phyloP scores from a whole-genome alignment of 2,329 filamentous ascomycete species.

The Colletotrichum brevisporum region DNA sequence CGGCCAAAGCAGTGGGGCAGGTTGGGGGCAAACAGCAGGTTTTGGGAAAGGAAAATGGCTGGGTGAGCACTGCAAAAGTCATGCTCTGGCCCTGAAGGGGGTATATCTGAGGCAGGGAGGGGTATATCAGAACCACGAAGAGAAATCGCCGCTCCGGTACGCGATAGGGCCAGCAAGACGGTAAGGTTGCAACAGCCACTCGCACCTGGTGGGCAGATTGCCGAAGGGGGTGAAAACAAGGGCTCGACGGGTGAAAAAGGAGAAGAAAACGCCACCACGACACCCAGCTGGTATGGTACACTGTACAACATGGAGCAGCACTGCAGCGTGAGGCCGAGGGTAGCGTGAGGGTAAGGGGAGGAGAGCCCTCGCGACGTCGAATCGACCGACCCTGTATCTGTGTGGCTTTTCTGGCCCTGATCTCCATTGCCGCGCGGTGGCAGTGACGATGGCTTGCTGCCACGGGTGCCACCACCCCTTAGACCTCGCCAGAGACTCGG shows the following conservation, averaged over 20 bases:
- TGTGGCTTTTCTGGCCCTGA: slow-evolving; percentile 23
- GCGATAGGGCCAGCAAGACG: slow-evolving; percentile 41
- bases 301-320: background rate
- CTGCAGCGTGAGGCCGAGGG: background rate
- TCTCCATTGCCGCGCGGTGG: slow-evolving; percentile 23
- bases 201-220: slow-evolving; percentile 38
- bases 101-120: slow-evolving; percentile 42
- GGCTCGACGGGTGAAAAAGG: slow-evolving; percentile 28
- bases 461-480: slow-evolving; percentile 9
- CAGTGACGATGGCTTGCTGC: slow-evolving; percentile 21
- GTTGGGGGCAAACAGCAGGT: slow-evolving; percentile 39
- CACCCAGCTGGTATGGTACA: background rate
- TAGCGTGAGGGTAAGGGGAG: background rate
- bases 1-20: slow-evolving; percentile 30
- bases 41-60: slow-evolving; percentile 34
- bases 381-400: slow-evolving; percentile 9
- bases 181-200: slow-evolving; percentile 39
- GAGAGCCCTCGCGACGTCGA: slow-evolving; percentile 13
- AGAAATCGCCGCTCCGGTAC: slow-evolving; percentile 33
- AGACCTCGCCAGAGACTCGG: slow-evolving; percentile 28
- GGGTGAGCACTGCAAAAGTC: slow-evolving; percentile 31
- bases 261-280: background rate
- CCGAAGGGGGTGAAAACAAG: slow-evolving; percentile 34
- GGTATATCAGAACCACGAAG: slow-evolving; percentile 42
- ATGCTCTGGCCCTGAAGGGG: slow-evolving; percentile 40